These are phyloP conservation scores for Amesomyces nigricolor DNA, from an alignment of 2,329 filamentous ascomycete species.

Conservation along the genomic window DNA sequence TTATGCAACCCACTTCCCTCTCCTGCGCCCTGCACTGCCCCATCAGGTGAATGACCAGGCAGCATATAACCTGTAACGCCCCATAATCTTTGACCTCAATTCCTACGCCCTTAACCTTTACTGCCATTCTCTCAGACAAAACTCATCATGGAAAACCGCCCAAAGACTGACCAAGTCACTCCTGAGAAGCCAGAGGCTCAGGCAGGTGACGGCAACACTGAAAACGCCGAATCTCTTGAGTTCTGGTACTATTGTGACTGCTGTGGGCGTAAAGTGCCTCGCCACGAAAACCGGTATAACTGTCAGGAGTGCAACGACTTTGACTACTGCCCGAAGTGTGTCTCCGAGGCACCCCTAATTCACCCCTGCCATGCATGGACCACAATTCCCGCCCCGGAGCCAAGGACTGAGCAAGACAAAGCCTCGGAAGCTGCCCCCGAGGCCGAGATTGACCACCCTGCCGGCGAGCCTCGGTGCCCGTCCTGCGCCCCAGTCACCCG, in stretches of 20 bases:
- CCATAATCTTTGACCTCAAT: too few species aligned
- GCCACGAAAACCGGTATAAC: not conserved
- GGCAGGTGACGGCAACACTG: too few species aligned
- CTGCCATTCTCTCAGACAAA: too few species aligned
- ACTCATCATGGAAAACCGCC: too few species aligned
- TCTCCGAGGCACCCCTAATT: slow-evolving; percentile 5
- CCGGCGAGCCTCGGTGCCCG: not conserved
- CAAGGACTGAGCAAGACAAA: not conserved
- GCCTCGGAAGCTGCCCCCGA: not conserved
- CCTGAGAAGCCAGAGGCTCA: too few species aligned
- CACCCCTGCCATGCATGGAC: slow-evolving; percentile 9
- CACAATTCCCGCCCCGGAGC: not conserved
- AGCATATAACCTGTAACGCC: too few species aligned
- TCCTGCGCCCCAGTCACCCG: slow-evolving; percentile 2
- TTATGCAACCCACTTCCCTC: too few species aligned
- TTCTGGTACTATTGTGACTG: slow-evolving; percentile 2
- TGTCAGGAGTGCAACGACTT: slow-evolving; percentile 8
- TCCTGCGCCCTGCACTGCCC: too few species aligned
- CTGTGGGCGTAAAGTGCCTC: not conserved
- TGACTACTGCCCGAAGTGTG: slow-evolving; percentile 10
- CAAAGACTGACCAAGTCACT: too few species aligned
- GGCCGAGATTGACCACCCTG: not conserved
- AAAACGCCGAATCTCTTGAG: too few species aligned
- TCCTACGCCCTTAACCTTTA: too few species aligned
- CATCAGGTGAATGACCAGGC: too few species aligned